A percentile compares a stretch with the other conserved stretches of the same genome.
Conservation (phyloP, 2,329 filamentous ascomycete genomes). For the Ophioceras dolichostomum region DNA sequence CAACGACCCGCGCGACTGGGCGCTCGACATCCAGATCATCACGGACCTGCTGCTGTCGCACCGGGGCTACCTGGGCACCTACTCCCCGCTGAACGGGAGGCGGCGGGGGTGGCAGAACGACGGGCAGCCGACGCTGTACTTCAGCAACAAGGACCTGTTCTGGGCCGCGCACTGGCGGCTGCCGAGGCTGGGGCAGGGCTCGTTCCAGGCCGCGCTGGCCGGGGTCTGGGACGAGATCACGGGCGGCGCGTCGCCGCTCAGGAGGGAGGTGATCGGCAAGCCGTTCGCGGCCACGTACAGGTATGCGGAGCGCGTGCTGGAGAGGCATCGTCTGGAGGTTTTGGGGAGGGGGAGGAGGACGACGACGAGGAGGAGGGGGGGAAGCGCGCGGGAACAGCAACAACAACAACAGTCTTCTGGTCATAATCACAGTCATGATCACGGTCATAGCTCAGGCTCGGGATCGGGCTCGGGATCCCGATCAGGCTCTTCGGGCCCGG, state of each 20-base stretch:
- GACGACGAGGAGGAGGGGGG: slow-evolving; percentile 4
- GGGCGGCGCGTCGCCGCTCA: slow-evolving; percentile 41
- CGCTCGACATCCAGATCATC: slow-evolving; percentile 75
- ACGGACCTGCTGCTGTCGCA: slow-evolving; percentile 71
- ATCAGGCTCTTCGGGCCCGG: too few species aligned
- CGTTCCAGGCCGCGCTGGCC: slow-evolving; percentile 70
- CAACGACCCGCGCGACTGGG: slow-evolving; percentile 96
- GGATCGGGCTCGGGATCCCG: too few species aligned
- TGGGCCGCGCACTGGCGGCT: slow-evolving; percentile 82
- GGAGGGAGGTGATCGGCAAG: slow-evolving; percentile 68
- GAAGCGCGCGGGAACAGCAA: slow-evolving; percentile 7
- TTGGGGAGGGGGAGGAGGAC: slow-evolving; percentile 18
- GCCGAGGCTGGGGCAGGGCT: slow-evolving; percentile 82
- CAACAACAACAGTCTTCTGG: too few species aligned
- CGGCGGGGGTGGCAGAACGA: slow-evolving; percentile 75
- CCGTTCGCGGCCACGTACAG: slow-evolving; percentile 66
- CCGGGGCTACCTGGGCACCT: slow-evolving; percentile 68
- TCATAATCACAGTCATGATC: slow-evolving; percentile 1
- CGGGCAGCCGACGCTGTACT: slow-evolving; percentile 72
- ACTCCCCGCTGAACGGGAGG: slow-evolving; percentile 61
- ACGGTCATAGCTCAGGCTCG: too few species aligned
- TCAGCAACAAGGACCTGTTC: slow-evolving; percentile 80
- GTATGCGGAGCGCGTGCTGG: slow-evolving; percentile 68
- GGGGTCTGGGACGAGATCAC: slow-evolving; percentile 71
- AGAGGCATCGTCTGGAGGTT: slow-evolving; percentile 41